phyloP scores from a whole-genome alignment of 257 asterid genomes.

The Nicotiana otophora region DNA sequence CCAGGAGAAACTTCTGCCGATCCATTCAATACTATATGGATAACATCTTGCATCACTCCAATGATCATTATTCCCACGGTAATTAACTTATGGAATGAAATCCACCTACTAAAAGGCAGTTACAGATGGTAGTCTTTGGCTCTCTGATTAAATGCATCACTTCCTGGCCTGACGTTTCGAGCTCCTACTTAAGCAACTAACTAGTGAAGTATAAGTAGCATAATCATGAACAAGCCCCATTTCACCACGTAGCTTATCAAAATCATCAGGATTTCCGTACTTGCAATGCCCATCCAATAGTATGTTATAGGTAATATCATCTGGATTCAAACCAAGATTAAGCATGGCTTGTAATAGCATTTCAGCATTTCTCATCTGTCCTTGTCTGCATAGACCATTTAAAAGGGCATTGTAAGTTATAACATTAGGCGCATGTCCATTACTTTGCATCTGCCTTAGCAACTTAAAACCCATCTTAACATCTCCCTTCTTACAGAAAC shows the following conservation, averaged over 20 bases:
- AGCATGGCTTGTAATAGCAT: conserved; percentile 78
- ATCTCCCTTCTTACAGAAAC: conserved; percentile 72
- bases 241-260: conserved; percentile 44
- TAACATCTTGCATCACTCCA: no score
- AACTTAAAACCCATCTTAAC: conserved; percentile 56
- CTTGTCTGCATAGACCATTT: conserved; percentile 76
- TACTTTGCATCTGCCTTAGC: conserved; percentile 68
- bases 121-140: no score
- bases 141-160: no score
- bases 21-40: no score
- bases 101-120: no score
- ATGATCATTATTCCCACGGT: no score
- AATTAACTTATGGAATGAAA: no score
- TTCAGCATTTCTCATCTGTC: conserved; percentile 82
- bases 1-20: no score
- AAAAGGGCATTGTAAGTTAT: conserved; percentile 76
- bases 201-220: conserved; percentile 60
- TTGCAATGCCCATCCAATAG: conserved; percentile 73
- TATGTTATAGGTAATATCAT: conserved; percentile 77
- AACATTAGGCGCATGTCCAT: conserved; percentile 49
- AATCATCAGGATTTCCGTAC: conserved; percentile 39
- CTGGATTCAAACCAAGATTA: conserved; percentile 62
- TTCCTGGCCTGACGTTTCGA: conserved; percentile 17
- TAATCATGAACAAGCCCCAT: conserved; percentile 81
- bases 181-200: conserved; percentile 44